Evolutionary conservation across 768 basidiomycete species (phyloP).

Genomic region (Mycena galopus): DNA sequence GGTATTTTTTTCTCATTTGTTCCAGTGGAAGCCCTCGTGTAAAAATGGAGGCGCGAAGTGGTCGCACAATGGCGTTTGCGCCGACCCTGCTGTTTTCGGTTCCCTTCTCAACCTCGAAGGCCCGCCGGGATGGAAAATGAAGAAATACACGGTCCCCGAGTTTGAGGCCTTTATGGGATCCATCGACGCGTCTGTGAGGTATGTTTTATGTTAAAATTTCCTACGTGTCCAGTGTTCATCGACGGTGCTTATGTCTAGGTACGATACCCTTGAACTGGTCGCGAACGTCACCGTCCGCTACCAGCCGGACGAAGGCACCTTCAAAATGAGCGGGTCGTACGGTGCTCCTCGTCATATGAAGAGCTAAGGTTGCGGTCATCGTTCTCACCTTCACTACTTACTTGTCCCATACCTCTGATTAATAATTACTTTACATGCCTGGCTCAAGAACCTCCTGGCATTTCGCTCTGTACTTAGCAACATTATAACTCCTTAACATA

Average conservation of each 20-base stretch:
- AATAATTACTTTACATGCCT: not conserved
- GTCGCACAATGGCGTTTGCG: conserved; percentile 57
- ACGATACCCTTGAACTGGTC: conserved; percentile 48
- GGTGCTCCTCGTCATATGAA: conserved; percentile 39
- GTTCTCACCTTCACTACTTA: not conserved
- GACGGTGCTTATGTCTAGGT: conserved; percentile 40
- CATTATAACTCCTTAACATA: no score
- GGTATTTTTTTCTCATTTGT: not conserved
- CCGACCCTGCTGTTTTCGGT: conserved; percentile 56
- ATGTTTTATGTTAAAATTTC: not conserved
- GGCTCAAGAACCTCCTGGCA: not conserved
- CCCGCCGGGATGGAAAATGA: conserved; percentile 56
- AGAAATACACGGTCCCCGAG: conserved; percentile 48
- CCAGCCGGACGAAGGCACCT: conserved; percentile 55
- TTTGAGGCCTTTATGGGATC: conserved; percentile 44
- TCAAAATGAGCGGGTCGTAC: conserved; percentile 62
- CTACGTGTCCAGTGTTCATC: not conserved
- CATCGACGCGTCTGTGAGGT: conserved; percentile 50
- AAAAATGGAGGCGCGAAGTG: conserved; percentile 55
- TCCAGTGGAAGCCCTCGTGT: conserved; percentile 55
- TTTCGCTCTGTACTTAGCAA: not conserved
- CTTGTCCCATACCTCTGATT: not conserved
- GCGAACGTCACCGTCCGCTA: conserved; percentile 57
- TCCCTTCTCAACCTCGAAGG: conserved; percentile 48
- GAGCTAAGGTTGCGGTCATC: not conserved